Percentiles rank a stretch among this genome's conserved stretches.
These are phyloP conservation scores for Bruguiera gymnorhiza DNA, from an alignment of 345 rosid genomes.

Conservation along the genomic window DNA sequence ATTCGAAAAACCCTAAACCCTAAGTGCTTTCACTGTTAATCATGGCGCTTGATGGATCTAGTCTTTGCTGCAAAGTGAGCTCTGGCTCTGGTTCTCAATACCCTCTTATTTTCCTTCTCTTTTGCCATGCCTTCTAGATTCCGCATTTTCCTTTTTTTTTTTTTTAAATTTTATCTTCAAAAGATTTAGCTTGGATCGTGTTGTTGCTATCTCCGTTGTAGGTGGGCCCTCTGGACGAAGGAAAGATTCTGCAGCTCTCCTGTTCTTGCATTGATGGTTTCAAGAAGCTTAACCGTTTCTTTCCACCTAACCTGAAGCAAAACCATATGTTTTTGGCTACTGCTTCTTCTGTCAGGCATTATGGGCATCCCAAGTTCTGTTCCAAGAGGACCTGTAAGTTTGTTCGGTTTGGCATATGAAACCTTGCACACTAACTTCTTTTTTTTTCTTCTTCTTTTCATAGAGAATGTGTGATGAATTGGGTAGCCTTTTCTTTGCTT, in stretches of 20 bases:
- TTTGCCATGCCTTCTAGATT: neutral
- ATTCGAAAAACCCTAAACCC: no score
- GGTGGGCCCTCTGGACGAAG: slow-evolving; percentile 29
- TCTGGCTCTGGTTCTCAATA: neutral
- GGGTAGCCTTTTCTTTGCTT: no score
- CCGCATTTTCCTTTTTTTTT: neutral
- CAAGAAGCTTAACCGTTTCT: slow-evolving; percentile 24
- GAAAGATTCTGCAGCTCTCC: slow-evolving; percentile 17
- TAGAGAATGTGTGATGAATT: no score
- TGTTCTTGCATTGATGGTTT: slow-evolving; percentile 27
- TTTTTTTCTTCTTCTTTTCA: neutral
- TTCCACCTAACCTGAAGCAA: slow-evolving; percentile 21
- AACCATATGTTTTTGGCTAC: slow-evolving; percentile 23
- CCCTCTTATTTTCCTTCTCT: neutral
- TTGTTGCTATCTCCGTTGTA: slow-evolving; percentile 12
- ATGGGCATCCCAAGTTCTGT: slow-evolving; percentile 23
- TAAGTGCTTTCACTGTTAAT: neutral
- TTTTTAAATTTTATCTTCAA: neutral
- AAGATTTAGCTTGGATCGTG: neutral
- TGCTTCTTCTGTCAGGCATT: slow-evolving; percentile 14
- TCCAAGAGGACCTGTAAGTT: slow-evolving; percentile 40
- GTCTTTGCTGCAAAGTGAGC: slow-evolving; percentile 35
- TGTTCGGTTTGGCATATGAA: neutral
- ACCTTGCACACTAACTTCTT: no score
- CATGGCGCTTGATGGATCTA: slow-evolving; percentile 47